Evolutionary conservation across 345 rosid species (phyloP).

Genomic region (Lumnitzera littorea): DNA sequence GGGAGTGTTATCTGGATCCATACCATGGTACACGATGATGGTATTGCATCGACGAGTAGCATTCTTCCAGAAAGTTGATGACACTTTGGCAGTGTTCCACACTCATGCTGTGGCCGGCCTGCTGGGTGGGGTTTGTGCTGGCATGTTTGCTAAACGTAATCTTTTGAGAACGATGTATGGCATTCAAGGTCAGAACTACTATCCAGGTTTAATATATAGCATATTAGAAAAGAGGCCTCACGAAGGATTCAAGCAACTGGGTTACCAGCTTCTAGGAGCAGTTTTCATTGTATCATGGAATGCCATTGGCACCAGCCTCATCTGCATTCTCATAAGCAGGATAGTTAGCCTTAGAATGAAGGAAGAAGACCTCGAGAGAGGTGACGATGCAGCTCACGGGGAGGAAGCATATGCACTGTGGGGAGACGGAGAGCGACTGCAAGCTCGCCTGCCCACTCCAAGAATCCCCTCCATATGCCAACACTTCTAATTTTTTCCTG

Average conservation of each 20-base stretch:
- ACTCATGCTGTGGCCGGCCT: constrained; percentile 57
- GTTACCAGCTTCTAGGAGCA: constrained; percentile 30
- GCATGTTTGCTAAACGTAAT: constrained; percentile 35
- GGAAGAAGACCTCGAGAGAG: constrained; percentile 51
- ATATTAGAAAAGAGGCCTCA: constrained; percentile 1
- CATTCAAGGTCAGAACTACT: background rate
- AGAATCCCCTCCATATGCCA: constrained; percentile 21
- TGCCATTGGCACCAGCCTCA: constrained; percentile 30
- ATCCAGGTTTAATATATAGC: constrained; percentile 37
- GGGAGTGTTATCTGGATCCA: constrained; percentile 37
- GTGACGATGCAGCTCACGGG: constrained; percentile 59
- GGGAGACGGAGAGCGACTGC: constrained; percentile 41
- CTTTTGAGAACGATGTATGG: constrained; percentile 25
- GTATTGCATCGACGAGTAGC: constrained; percentile 35
- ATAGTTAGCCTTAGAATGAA: constrained; percentile 42
- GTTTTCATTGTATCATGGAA: constrained; percentile 43
- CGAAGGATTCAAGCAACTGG: constrained; percentile 27
- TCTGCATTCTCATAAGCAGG: constrained; percentile 40
- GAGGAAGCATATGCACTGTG: constrained; percentile 53
- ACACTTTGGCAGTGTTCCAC: constrained; percentile 54
- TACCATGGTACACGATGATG: constrained; percentile 72
- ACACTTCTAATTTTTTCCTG: background rate
- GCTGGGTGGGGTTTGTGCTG: constrained; percentile 45
- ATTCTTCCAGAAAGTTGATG: constrained; percentile 58
- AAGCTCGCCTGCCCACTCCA: constrained; percentile 11